These are phyloP conservation scores for Oryza officinalis DNA, from an alignment of 176 grass and related monocot species.

Conservation along the genomic window DNA sequence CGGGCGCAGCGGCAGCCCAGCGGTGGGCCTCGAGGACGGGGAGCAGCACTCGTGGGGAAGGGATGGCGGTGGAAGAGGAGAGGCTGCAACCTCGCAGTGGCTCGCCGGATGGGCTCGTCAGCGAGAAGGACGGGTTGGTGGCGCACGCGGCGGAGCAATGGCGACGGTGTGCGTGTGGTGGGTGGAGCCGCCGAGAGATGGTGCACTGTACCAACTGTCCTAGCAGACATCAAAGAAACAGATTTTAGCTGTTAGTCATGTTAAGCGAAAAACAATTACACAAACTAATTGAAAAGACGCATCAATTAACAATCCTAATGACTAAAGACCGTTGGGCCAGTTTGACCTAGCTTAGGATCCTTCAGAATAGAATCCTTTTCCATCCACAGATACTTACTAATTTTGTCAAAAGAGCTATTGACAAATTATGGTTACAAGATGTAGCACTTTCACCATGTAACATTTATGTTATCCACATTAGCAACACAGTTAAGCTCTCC, in stretches of 20 bases:
- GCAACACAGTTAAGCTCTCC: neutral
- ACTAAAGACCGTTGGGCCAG: neutral
- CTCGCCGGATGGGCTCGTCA: too few relatives aligned
- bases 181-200: too few relatives aligned
- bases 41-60: too few relatives aligned
- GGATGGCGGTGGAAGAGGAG: too few relatives aligned
- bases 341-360: slow-evolving; percentile 16
- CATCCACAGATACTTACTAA: neutral
- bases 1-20: too few relatives aligned
- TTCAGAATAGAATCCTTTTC: neutral
- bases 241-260: neutral
- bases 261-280: slow-evolving; percentile 7
- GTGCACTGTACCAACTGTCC: slow-evolving; percentile 33
- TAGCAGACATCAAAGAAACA: slow-evolving; percentile 13
- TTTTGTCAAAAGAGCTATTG: slow-evolving; percentile 8
- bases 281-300: neutral
- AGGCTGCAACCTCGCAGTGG: too few relatives aligned
- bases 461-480: neutral
- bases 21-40: too few relatives aligned
- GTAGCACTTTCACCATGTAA: neutral
- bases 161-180: too few relatives aligned
- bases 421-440: neutral
- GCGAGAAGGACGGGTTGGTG: too few relatives aligned
- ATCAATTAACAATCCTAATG: neutral
- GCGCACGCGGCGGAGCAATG: too few relatives aligned